Base-by-base conservation (phyloP, 2,329 filamentous ascomycete species). In the Neurospora sp. region DNA sequence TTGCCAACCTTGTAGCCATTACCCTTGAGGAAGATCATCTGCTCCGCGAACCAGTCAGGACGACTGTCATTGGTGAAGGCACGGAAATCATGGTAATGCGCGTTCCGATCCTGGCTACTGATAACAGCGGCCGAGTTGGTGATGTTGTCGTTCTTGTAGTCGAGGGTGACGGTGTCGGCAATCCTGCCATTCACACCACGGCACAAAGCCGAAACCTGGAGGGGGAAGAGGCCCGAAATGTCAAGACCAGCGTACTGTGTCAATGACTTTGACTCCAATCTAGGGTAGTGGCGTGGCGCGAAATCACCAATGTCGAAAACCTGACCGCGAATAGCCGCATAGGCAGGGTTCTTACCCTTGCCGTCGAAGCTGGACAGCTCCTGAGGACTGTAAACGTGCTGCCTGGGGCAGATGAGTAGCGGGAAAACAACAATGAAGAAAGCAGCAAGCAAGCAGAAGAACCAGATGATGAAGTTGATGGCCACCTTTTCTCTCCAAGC, bases 401-500 rank as follows among this genome's bases (percentile, higher is more conserved):
- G 96, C 23, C 85, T 95, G 0, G 96, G 96, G 80, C 96, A 99
- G 76, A 99, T 93, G 73, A 98, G 82, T 74, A 85, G 82, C 0
- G 96, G 96, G 77, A 99, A 96, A 69, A 89, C 86, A 71, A 98
- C 86, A 77, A 98, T 93, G 84, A 99, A 91, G 83, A 99, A 99
- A 69, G 91, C 87, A 37, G 92, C 89, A 67, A 92, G 80, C 17
- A 82, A 83, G 81, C 95, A 98, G 78, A 86, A 88, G 70, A 95
- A 83, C 96, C 96, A 99, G 78, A 99, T 99, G 77, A 98, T 86
- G 79, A 99, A 85, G 83, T 99, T 99, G 85, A 99, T 99, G 69
- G 96, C 95, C 71, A 99, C 80, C 84, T 99, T 99, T 80, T 99
- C 96, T 77, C 96, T 87, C 96, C 96, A 99, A 0, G 96, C 96